phyloP scores from a whole-genome alignment of 768 basidiomycete species.

The Boletus rubroflammeus region DNA sequence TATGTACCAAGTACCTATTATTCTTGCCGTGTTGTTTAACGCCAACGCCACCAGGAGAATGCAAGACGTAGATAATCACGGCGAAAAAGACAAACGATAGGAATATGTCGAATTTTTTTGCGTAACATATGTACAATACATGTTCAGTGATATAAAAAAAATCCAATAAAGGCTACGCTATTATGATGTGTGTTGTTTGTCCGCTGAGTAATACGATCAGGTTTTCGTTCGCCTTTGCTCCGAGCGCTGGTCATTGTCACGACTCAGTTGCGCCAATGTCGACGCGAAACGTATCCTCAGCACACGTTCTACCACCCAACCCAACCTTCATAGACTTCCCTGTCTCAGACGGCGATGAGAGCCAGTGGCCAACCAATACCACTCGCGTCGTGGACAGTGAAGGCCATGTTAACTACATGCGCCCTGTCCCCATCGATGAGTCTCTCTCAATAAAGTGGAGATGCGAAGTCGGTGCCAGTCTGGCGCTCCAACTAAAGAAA shows the following conservation, averaged over 20 bases:
- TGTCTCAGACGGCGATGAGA: constrained; percentile 54
- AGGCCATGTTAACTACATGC: constrained; percentile 72
- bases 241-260: no score
- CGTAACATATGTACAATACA: no score
- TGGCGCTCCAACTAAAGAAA: constrained; percentile 44
- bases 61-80: constrained; percentile 66
- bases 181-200: not conserved
- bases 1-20: constrained; percentile 19
- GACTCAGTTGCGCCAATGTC: constrained; percentile 18
- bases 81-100: constrained; percentile 25
- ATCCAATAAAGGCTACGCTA: no score
- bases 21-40: constrained; percentile 73
- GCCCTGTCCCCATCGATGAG: constrained; percentile 49
- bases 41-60: constrained; percentile 42
- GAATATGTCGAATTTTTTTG: not conserved
- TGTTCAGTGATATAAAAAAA: not conserved
- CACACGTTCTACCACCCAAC: constrained; percentile 44
- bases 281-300: constrained; percentile 10
- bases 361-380: constrained; percentile 57
- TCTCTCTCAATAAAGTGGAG: constrained; percentile 59
- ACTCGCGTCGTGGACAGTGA: constrained; percentile 49
- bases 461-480: constrained; percentile 35
- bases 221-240: not conserved
- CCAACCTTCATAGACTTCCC: constrained; percentile 57
- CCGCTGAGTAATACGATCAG: constrained; percentile 14